Percentiles rank a stretch among this genome's conserved stretches.
These are phyloP conservation scores for Massariosphaeria phaeospora DNA, from an alignment of 495 filamentous ascomycete species.

Conservation along the genomic window DNA sequence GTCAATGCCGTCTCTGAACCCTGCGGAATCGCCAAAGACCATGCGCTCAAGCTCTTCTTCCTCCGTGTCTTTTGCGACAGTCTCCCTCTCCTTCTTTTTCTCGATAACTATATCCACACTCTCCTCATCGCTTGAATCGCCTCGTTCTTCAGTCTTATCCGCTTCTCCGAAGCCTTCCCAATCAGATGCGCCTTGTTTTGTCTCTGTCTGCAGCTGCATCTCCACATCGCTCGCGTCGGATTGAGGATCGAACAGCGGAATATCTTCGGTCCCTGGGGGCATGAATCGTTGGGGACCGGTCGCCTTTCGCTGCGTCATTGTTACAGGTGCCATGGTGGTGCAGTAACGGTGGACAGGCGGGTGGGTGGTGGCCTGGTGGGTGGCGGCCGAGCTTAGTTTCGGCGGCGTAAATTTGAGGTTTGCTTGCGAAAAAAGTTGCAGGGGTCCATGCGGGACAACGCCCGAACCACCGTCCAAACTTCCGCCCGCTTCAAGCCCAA, in stretches of 20 bases:
- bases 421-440: constrained; percentile 16
- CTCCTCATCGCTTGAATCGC: constrained; percentile 13
- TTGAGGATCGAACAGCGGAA: background rate
- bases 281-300: background rate
- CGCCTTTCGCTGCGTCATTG: background rate
- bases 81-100: constrained; percentile 4
- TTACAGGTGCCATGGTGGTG: constrained; percentile 13
- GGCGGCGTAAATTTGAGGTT: background rate
- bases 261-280: background rate
- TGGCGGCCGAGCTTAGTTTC: too few relatives aligned
- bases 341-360: background rate
- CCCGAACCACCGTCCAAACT: too few relatives aligned
- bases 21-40: constrained; percentile 78
- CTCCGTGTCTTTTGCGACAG: constrained; percentile 64
- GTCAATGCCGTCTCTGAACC: constrained; percentile 68
- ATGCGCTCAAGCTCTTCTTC: constrained; percentile 81
- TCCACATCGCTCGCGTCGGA: background rate
- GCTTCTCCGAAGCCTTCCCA: constrained; percentile 21
- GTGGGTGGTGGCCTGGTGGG: too few relatives aligned
- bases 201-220: background rate
- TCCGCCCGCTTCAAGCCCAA: too few relatives aligned
- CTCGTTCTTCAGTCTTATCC: constrained; percentile 12
- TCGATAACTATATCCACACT: background rate
- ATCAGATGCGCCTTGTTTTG: constrained; percentile 2
- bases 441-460: too few relatives aligned